Conservation (phyloP, 2,329 filamentous ascomycete genomes). For the Diaporthe humulicola region DNA sequence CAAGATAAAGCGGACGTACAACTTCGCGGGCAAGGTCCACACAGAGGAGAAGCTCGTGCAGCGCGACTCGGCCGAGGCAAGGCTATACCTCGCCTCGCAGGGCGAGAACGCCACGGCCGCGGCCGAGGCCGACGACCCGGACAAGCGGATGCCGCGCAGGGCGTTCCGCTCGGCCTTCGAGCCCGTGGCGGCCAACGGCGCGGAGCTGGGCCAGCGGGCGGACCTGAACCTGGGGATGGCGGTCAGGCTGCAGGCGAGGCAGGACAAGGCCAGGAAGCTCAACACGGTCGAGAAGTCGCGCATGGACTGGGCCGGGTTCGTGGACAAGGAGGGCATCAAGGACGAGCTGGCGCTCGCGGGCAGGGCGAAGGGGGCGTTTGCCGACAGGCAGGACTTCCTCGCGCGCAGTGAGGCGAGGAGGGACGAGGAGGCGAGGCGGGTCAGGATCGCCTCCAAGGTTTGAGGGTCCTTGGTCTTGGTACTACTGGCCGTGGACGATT, state of each 20-base stretch:
- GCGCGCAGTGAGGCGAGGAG: slow-evolving; percentile 73
- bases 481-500: not conserved
- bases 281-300: slow-evolving; percentile 80
- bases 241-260: slow-evolving; percentile 60
- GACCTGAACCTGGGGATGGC: slow-evolving; percentile 72
- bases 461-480: slow-evolving; percentile 39
- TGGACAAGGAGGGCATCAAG: slow-evolving; percentile 78
- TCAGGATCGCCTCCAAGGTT: slow-evolving; percentile 58
- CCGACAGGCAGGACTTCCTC: slow-evolving; percentile 74
- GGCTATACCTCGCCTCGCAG: slow-evolving; percentile 69
- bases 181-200: slow-evolving; percentile 59
- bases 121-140: slow-evolving; percentile 48
- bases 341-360: slow-evolving; percentile 76
- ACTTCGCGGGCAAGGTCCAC: slow-evolving; percentile 80
- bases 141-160: slow-evolving; percentile 63
- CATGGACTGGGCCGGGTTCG: slow-evolving; percentile 80
- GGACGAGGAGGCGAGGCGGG: slow-evolving; percentile 71
- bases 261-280: slow-evolving; percentile 70
- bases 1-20: slow-evolving; percentile 79
- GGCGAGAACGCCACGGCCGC: slow-evolving; percentile 48
- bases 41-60: slow-evolving; percentile 79
- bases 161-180: slow-evolving; percentile 75
- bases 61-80: slow-evolving; percentile 75
- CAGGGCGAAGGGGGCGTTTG: slow-evolving; percentile 74
- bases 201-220: slow-evolving; percentile 58